A percentile compares a stretch with the other conserved stretches of the same genome.
phyloP scores from a whole-genome alignment of 1,284 basidiomycete species.

The Peniophora sp. region DNA sequence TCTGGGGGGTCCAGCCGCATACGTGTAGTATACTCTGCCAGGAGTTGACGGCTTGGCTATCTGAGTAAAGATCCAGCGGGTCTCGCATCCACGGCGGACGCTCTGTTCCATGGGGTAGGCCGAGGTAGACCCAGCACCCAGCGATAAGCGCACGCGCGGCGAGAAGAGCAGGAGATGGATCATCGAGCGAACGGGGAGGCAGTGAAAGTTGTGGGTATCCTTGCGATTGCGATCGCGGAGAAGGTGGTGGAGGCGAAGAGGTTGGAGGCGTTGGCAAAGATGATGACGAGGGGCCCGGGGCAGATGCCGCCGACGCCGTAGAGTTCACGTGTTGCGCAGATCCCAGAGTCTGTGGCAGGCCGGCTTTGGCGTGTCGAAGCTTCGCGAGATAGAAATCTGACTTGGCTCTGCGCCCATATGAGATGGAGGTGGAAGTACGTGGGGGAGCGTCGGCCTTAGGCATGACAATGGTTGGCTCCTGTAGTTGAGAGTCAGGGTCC shows the following conservation, averaged over 20 bases:
- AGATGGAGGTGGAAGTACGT: no score
- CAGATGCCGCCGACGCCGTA: neutral
- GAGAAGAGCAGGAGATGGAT: conserved; percentile 1
- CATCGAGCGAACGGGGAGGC: neutral
- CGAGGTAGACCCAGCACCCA: conserved; percentile 16
- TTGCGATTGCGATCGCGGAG: neutral
- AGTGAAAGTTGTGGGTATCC: neutral
- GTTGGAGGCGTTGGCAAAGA: neutral
- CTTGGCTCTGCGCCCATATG: no score
- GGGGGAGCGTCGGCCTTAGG: no score
- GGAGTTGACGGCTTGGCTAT: conserved; percentile 12
- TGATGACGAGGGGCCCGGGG: neutral
- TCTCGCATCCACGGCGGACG: conserved; percentile 17
- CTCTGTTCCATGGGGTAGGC: conserved; percentile 8
- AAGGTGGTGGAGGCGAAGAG: neutral
- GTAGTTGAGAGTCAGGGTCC: no score
- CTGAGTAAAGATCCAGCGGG: conserved; percentile 13
- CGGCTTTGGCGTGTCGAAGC: no score
- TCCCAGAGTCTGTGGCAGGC: no score
- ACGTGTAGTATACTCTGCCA: conserved; percentile 13
- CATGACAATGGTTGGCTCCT: no score
- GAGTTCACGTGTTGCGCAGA: no score
- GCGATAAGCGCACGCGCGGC: conserved; percentile 10
- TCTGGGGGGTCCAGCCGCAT: neutral
- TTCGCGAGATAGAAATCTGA: no score